phyloP scores from a whole-genome alignment of 2,329 filamentous ascomycete species.

The Dothiorella sarmentorum region DNA sequence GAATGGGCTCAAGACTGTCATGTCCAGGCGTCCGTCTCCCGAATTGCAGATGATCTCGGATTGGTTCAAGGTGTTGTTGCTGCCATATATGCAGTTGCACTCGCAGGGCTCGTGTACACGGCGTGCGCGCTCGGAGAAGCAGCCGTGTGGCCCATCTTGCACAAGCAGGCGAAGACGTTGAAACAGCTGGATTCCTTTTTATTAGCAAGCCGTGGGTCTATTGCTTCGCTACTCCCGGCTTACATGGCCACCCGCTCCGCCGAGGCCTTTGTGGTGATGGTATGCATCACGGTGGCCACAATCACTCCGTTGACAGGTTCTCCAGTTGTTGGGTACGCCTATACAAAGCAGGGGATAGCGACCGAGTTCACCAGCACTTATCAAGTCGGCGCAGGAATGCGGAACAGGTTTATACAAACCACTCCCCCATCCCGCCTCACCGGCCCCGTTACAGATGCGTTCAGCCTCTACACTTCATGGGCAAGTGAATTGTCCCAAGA shows the following conservation, averaged over 20 bases:
- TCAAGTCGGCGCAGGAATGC: neutral
- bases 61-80: slow-evolving; percentile 16
- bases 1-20: slow-evolving; percentile 13
- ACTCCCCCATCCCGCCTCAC: neutral
- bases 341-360: neutral
- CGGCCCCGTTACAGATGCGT: neutral
- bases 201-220: slow-evolving; percentile 8
- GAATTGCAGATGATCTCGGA: slow-evolving; percentile 1
- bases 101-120: slow-evolving; percentile 16
- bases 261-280: neutral
- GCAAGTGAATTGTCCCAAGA: neutral
- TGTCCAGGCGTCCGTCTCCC: neutral
- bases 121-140: slow-evolving; percentile 18
- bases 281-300: slow-evolving; percentile 3
- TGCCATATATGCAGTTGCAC: slow-evolving; percentile 15
- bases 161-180: slow-evolving; percentile 7
- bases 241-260: neutral
- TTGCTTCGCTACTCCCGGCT: neutral
- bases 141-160: slow-evolving; percentile 20
- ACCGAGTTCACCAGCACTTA: neutral
- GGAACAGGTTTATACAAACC: neutral
- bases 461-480: slow-evolving; percentile 11
- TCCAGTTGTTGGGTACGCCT: slow-evolving; percentile 14
- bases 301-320: neutral
- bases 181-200: slow-evolving; percentile 5